These are phyloP conservation scores for Colletotrichum tabaci DNA, from an alignment of 2,329 filamentous ascomycete species.

Conservation along the genomic window DNA sequence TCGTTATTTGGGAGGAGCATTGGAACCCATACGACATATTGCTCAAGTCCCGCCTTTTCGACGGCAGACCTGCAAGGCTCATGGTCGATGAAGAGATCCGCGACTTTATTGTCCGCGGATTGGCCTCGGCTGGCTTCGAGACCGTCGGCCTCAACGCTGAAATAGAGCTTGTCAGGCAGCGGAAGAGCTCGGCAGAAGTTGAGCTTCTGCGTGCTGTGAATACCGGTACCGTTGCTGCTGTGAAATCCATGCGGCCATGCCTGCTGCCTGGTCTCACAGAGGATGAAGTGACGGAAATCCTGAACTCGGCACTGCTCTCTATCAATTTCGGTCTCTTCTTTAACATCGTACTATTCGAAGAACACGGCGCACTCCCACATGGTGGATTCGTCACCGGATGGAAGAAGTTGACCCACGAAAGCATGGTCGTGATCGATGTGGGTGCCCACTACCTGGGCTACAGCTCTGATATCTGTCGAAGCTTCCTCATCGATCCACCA, in stretches of 20 bases:
- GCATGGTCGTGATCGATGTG: slow-evolving; percentile 75
- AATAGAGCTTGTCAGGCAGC: slow-evolving; percentile 72
- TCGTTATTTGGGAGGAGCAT: slow-evolving; percentile 75
- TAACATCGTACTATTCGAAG: slow-evolving; percentile 75
- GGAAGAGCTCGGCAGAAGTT: slow-evolving; percentile 69
- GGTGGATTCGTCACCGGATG: slow-evolving; percentile 66
- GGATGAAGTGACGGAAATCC: slow-evolving; percentile 68
- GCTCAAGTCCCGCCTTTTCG: slow-evolving; percentile 59
- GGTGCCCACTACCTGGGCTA: slow-evolving; percentile 74
- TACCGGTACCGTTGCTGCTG: slow-evolving; percentile 73
- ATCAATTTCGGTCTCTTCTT: slow-evolving; percentile 72
- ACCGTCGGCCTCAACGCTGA: slow-evolving; percentile 67
- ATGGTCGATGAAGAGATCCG: slow-evolving; percentile 77
- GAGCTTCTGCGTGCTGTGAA: slow-evolving; percentile 74
- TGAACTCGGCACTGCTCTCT: slow-evolving; percentile 69
- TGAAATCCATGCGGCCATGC: slow-evolving; percentile 70
- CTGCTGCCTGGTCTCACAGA: slow-evolving; percentile 71
- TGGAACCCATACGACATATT: slow-evolving; percentile 75
- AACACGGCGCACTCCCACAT: slow-evolving; percentile 67
- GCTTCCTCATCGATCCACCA: slow-evolving; percentile 67
- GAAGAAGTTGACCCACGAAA: slow-evolving; percentile 66
- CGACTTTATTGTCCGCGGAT: slow-evolving; percentile 73
- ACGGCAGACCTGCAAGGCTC: slow-evolving; percentile 54
- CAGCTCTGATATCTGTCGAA: slow-evolving; percentile 75
- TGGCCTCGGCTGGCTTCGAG: slow-evolving; percentile 68